A percentile compares a stretch with the other conserved stretches of the same genome.
Evolutionary conservation across 2,329 filamentous ascomycete genomes (phyloP).

Genomic region (Pseudocercospora macadamiae): DNA sequence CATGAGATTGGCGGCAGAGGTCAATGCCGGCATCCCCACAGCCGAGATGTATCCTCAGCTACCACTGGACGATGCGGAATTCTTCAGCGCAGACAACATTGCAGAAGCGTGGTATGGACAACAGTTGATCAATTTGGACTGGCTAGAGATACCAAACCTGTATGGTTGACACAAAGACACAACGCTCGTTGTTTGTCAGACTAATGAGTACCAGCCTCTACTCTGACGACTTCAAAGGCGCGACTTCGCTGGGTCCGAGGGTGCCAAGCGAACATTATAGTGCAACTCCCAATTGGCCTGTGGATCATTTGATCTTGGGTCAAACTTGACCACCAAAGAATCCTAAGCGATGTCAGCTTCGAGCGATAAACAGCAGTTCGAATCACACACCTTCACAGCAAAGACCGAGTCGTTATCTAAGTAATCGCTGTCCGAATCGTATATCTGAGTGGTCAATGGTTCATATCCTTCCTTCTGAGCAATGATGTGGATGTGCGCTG

Average conservation of each 20-base stretch:
- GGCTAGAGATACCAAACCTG: constrained; percentile 27
- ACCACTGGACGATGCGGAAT: constrained; percentile 25
- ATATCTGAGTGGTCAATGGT: constrained; percentile 76
- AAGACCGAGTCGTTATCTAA: constrained; percentile 24
- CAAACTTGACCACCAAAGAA: constrained; percentile 60
- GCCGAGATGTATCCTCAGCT: constrained; percentile 20
- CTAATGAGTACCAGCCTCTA: constrained; percentile 1
- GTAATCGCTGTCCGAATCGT: constrained; percentile 53
- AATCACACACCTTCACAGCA: not conserved
- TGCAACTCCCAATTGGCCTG: constrained; percentile 25
- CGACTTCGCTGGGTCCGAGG: constrained; percentile 12
- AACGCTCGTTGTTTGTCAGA: not conserved
- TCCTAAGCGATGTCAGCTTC: constrained; percentile 45
- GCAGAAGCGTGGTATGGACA: constrained; percentile 32
- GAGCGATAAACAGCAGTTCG: not conserved
- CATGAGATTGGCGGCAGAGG: not conserved
- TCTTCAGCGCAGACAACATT: constrained; percentile 31
- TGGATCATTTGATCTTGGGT: constrained; percentile 55
- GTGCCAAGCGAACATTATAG: constrained; percentile 25
- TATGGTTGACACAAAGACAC: constrained; percentile 11
- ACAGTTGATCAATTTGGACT: constrained; percentile 31
- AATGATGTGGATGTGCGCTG: constrained; percentile 62
- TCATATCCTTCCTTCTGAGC: constrained; percentile 59
- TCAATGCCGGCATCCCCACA: constrained; percentile 7
- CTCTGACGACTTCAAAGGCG: constrained; percentile 8